These are phyloP conservation scores for Hypoxylon crocopeplum DNA, from an alignment of 495 filamentous ascomycete genomes.

Conservation along the genomic window DNA sequence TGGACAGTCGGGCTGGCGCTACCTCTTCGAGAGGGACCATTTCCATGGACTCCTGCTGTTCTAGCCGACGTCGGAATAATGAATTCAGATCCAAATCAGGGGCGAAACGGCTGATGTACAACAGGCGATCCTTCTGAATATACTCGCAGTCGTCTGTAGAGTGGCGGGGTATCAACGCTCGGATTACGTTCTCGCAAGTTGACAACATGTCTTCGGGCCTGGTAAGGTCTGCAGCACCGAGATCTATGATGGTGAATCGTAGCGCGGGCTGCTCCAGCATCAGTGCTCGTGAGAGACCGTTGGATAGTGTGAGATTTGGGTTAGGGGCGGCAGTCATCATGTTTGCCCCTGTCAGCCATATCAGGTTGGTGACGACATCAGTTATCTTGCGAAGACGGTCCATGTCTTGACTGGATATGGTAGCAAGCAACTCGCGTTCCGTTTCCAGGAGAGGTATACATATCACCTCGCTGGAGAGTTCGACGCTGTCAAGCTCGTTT, in stretches of 20 bases:
- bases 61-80: slow-evolving; percentile 21
- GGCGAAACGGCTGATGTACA: slow-evolving; percentile 40
- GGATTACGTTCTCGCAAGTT: not conserved
- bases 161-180: not conserved
- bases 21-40: slow-evolving; percentile 14
- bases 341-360: slow-evolving; percentile 45
- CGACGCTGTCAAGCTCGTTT: not conserved
- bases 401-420: slow-evolving; percentile 39
- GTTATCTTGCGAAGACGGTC: slow-evolving; percentile 40
- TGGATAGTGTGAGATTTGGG: slow-evolving; percentile 41
- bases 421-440: slow-evolving; percentile 37
- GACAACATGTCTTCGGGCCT: not conserved
- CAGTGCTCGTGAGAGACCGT: slow-evolving; percentile 45
- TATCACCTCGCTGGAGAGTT: slow-evolving; percentile 14
- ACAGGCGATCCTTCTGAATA: slow-evolving; percentile 19
- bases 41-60: not conserved
- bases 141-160: slow-evolving; percentile 33
- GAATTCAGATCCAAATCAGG: slow-evolving; percentile 35
- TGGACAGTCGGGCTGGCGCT: slow-evolving; percentile 13
- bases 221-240: slow-evolving; percentile 2
- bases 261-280: slow-evolving; percentile 50
- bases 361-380: slow-evolving; percentile 34
- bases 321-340: slow-evolving; percentile 19
- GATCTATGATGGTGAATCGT: slow-evolving; percentile 33
- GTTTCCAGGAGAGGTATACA: slow-evolving; percentile 38